Conservation (phyloP, 169 alveolate species). For the Eimeria necatrix region DNA sequence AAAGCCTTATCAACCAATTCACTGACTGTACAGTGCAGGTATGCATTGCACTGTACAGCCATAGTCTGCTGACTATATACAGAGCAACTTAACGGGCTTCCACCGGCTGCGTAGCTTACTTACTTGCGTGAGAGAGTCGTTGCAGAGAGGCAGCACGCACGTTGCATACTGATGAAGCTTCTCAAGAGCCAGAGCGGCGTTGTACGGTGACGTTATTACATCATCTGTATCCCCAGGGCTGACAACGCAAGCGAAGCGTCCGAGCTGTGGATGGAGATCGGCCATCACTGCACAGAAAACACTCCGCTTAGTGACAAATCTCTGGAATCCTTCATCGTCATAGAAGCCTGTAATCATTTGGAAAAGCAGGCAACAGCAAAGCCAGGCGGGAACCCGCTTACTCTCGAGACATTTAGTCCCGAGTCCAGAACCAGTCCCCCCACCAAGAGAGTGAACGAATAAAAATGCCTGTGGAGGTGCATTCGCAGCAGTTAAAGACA, state of each 20-base stretch:
- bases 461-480: slow-evolving; percentile 95
- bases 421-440: slow-evolving; percentile 99
- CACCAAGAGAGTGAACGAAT: slow-evolving; percentile 97
- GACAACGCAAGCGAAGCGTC: slow-evolving; percentile 84
- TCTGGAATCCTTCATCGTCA: slow-evolving; percentile 73
- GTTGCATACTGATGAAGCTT: slow-evolving; percentile 95
- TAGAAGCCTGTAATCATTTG: slow-evolving; percentile 83
- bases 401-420: slow-evolving; percentile 96
- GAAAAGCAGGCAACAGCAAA: no score
- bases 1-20: no score
- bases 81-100: no score
- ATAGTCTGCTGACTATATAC: no score
- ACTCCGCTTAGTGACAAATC: not conserved
- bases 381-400: not conserved
- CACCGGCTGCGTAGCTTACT: not conserved
- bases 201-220: slow-evolving; percentile 86
- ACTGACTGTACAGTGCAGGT: no score
- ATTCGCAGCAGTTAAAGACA: not conserved
- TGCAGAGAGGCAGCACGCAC: slow-evolving; percentile 96
- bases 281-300: slow-evolving; percentile 78
- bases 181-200: slow-evolving; percentile 94
- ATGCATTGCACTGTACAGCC: no score
- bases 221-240: slow-evolving; percentile 84
- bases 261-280: slow-evolving; percentile 76
- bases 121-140: slow-evolving; percentile 91